Evolutionary conservation across 768 basidiomycete genomes (phyloP).

Genomic region (Lentinula lateritia): DNA sequence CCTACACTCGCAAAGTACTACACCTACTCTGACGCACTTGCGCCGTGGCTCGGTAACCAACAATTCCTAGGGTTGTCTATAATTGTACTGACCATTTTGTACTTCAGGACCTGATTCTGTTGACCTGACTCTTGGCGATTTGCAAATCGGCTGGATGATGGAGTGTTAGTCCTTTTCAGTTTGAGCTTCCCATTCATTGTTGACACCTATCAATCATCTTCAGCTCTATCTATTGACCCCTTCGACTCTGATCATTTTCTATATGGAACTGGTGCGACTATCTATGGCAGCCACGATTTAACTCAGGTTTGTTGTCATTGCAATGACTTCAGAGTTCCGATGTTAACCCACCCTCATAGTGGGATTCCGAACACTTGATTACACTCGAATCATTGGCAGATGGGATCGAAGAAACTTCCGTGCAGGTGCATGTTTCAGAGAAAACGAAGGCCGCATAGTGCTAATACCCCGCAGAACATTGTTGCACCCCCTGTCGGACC

Average conservation of each 20-base stretch:
- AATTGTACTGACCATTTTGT: neutral
- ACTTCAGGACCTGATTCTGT: slow-evolving; percentile 28
- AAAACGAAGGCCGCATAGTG: neutral
- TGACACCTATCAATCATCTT: neutral
- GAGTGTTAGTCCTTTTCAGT: slow-evolving; percentile 33
- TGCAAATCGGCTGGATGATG: slow-evolving; percentile 71
- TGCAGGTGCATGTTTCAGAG: slow-evolving; percentile 25
- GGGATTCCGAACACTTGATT: slow-evolving; percentile 57
- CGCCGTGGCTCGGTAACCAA: slow-evolving; percentile 49
- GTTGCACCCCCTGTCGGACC: slow-evolving; percentile 62
- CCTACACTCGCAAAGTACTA: slow-evolving; percentile 22
- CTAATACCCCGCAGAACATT: slow-evolving; percentile 19
- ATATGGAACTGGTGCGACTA: slow-evolving; percentile 56
- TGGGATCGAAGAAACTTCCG: slow-evolving; percentile 60
- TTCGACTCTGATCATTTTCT: slow-evolving; percentile 63
- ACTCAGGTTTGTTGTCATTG: slow-evolving; percentile 22
- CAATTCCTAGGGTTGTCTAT: neutral
- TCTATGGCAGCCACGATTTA: slow-evolving; percentile 56
- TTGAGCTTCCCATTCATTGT: neutral
- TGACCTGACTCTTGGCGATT: slow-evolving; percentile 34
- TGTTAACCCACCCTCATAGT: slow-evolving; percentile 22
- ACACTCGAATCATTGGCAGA: slow-evolving; percentile 55
- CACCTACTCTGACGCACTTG: slow-evolving; percentile 46
- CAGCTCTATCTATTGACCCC: slow-evolving; percentile 54
- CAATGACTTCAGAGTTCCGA: neutral